Conservation (phyloP, 495 filamentous ascomycete genomes). For the Trichoderma parareesei region DNA sequence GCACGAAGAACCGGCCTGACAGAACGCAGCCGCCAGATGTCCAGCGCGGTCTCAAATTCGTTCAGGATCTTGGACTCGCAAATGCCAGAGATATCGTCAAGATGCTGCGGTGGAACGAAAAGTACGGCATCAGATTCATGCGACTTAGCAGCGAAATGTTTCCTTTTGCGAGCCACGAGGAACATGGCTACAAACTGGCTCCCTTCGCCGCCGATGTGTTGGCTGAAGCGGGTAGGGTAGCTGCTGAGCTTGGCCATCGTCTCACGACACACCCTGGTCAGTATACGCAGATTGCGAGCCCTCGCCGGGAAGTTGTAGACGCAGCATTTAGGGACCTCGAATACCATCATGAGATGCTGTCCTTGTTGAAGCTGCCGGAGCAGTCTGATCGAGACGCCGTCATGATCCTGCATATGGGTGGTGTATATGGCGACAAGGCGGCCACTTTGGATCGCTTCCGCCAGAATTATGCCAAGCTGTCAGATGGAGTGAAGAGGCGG, state of each 20-base stretch:
- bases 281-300: constrained; percentile 86
- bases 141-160: constrained; percentile 94
- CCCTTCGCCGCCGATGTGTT: constrained; percentile 78
- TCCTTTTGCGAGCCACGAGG: constrained; percentile 81
- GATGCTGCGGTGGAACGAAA: constrained; percentile 88
- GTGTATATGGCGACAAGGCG: constrained; percentile 79
- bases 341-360: constrained; percentile 82
- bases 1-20: constrained; percentile 77
- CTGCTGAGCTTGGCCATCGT: constrained; percentile 75
- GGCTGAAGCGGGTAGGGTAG: constrained; percentile 65
- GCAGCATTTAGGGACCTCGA: constrained; percentile 74
- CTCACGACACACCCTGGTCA: constrained; percentile 87
- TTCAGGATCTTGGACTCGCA: constrained; percentile 68
- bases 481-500: constrained; percentile 64
- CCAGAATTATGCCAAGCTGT: constrained; percentile 58
- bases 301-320: constrained; percentile 62
- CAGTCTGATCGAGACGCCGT: constrained; percentile 83
- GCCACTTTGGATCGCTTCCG: constrained; percentile 77
- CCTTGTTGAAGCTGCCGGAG: constrained; percentile 65
- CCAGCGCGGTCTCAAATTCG: constrained; percentile 54
- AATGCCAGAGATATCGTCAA: constrained; percentile 80
- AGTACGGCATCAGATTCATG: constrained; percentile 87
- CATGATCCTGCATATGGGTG: constrained; percentile 94
- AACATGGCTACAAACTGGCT: constrained; percentile 80
- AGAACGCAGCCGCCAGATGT: constrained; percentile 55